A percentile compares a stretch with the other conserved stretches of the same genome.
phyloP scores from a whole-genome alignment of 805 yeast genomes.

The Hanseniaspora taiwanica region DNA sequence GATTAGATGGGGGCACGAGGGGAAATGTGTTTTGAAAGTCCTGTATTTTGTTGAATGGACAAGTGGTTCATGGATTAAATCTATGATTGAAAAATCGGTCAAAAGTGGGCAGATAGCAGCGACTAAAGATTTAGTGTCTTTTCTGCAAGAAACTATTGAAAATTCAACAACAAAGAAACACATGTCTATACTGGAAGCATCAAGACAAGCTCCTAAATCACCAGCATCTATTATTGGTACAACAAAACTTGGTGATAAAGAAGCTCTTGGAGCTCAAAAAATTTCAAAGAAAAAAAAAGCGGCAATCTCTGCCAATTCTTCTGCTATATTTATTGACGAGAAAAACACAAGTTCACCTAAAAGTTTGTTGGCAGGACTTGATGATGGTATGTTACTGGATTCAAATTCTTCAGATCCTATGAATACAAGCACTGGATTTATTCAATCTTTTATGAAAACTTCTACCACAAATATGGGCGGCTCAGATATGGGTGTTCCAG shows the following conservation, averaged over 20 bases:
- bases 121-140: slow-evolving; percentile 32
- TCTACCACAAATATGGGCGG: neutral
- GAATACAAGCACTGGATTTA: neutral
- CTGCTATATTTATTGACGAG: no score
- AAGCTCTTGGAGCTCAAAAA: no score
- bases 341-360: no score
- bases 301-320: neutral
- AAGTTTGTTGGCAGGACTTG: neutral
- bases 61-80: slow-evolving; percentile 83
- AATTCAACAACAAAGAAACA: slow-evolving; percentile 9
- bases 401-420: neutral
- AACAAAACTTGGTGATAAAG: no score
- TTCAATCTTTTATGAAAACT: neutral
- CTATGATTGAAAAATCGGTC: slow-evolving; percentile 78
- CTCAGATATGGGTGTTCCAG: no score
- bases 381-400: neutral
- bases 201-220: slow-evolving; percentile 1
- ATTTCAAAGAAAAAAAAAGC: neutral
- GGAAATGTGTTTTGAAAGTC: slow-evolving; percentile 45
- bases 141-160: slow-evolving; percentile 16
- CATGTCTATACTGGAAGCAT: slow-evolving; percentile 4
- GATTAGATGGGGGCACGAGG: slow-evolving; percentile 60
- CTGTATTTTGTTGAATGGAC: slow-evolving; percentile 81
- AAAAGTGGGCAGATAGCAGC: slow-evolving; percentile 63
- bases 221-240: neutral